Percentiles rank a stretch among this genome's conserved stretches.
Conservation (phyloP, 331 rosid species). For the Ulmus americana region DNA sequence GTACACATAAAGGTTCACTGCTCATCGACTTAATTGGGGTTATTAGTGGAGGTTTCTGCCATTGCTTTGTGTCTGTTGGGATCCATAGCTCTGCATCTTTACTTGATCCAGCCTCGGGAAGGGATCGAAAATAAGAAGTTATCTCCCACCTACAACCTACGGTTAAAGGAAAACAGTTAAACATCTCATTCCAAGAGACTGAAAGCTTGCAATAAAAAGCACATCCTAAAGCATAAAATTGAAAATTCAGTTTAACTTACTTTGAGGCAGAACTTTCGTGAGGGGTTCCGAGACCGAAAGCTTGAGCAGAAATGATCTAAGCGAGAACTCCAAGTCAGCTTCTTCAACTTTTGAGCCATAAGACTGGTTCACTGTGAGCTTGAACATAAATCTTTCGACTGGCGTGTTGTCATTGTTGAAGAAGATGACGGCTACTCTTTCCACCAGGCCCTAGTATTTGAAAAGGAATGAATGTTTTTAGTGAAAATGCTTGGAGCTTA, state of each 20-base stretch:
- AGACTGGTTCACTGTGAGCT: conserved; percentile 53
- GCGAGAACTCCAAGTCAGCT: conserved; percentile 64
- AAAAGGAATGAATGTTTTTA: conserved; percentile 6
- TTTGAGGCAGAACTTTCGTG: conserved; percentile 55
- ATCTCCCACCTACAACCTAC: conserved; percentile 84
- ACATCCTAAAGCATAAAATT: conserved; percentile 17
- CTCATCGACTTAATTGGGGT: conserved; percentile 72
- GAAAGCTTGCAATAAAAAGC: neutral
- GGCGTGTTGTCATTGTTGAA: conserved; percentile 42
- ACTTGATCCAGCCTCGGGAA: conserved; percentile 49
- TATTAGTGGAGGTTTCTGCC: conserved; percentile 75
- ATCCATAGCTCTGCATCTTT: conserved; percentile 65
- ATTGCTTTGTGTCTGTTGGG: conserved; percentile 68
- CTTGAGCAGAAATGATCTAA: conserved; percentile 68
- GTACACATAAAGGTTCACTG: conserved; percentile 56
- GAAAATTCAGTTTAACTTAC: conserved; percentile 31
- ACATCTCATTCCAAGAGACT: conserved; percentile 4
- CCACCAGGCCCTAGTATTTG: conserved; percentile 54
- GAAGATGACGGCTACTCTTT: conserved; percentile 66
- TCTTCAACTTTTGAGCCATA: conserved; percentile 51
- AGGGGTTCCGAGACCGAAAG: conserved; percentile 58
- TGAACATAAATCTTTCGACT: conserved; percentile 66
- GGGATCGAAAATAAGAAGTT: conserved; percentile 56
- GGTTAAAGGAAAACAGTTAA: conserved; percentile 1
- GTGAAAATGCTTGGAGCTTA: conserved; percentile 1